These are phyloP conservation scores for Pythium aquatile DNA, from an alignment of 352 stramenopile species.

Conservation along the genomic window DNA sequence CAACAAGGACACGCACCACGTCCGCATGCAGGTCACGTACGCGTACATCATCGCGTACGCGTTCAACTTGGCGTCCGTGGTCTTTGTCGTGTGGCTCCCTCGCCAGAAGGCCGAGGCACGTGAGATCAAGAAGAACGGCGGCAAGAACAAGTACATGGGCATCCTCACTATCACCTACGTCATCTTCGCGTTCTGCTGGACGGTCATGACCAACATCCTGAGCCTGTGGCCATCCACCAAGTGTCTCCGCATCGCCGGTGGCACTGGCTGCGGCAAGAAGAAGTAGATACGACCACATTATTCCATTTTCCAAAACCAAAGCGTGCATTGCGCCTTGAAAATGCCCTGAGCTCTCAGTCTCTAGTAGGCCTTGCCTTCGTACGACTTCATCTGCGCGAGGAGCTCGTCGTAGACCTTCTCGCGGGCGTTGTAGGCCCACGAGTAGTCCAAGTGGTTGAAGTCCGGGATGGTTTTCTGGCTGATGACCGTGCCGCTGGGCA, in stretches of 20 bases:
- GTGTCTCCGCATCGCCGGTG: slow-evolving; percentile 29
- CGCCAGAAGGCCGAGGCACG: slow-evolving; percentile 29
- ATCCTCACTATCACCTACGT: slow-evolving; percentile 22
- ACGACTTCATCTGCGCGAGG: background rate
- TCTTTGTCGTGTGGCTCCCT: slow-evolving; percentile 28
- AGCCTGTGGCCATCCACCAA: slow-evolving; percentile 25
- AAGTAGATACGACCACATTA: background rate
- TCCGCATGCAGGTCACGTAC: slow-evolving; percentile 27
- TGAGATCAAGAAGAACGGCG: slow-evolving; percentile 24
- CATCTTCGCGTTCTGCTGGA: slow-evolving; percentile 22
- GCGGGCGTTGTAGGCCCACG: slow-evolving; percentile 58
- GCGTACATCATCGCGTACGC: slow-evolving; percentile 28
- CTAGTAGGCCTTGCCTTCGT: no score
- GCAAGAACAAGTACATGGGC: slow-evolving; percentile 16
- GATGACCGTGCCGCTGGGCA: slow-evolving; percentile 51
- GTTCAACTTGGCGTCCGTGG: slow-evolving; percentile 22
- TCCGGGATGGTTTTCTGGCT: slow-evolving; percentile 36
- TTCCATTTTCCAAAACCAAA: background rate
- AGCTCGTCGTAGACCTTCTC: slow-evolving; percentile 58
- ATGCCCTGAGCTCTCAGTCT: no score
- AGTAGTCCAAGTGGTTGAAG: slow-evolving; percentile 75
- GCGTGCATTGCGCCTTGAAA: no score
- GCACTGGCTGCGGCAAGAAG: slow-evolving; percentile 15
- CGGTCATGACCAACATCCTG: slow-evolving; percentile 33
- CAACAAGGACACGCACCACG: slow-evolving; percentile 15